Conservation (phyloP, 345 rosid species). For the Rubroshorea leprosula region DNA sequence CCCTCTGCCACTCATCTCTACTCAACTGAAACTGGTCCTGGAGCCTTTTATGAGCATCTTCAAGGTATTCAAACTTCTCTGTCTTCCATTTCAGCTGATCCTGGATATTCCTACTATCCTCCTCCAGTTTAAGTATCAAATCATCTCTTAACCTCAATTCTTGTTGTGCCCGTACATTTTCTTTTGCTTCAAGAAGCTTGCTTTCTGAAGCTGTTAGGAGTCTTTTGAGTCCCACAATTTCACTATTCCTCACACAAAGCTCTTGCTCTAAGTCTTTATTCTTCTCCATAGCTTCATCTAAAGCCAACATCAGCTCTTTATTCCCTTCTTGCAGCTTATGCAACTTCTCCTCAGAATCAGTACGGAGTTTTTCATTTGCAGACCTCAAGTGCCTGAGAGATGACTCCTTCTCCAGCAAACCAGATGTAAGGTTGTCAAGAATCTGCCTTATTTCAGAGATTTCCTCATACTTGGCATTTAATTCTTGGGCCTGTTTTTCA, state of each 20-base stretch:
- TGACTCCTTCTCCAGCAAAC: constrained; percentile 11
- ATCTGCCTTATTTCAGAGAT: constrained; percentile 5
- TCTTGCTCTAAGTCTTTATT: constrained; percentile 6
- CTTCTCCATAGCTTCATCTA: constrained; percentile 6
- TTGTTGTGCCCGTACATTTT: background rate
- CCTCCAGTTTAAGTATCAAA: constrained; percentile 10
- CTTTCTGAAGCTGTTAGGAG: constrained; percentile 1
- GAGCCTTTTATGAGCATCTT: constrained; percentile 8
- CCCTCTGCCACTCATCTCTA: constrained; percentile 1
- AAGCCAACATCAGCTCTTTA: background rate
- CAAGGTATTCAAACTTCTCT: constrained; percentile 10
- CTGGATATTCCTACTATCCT: constrained; percentile 5
- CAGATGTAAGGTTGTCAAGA: background rate
- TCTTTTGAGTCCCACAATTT: background rate
- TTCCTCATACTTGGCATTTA: constrained; percentile 10
- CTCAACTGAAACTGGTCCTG: constrained; percentile 1
- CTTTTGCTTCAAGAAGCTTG: constrained; percentile 6
- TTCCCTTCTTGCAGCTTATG: background rate
- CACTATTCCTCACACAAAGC: background rate
- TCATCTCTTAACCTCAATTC: constrained; percentile 9
- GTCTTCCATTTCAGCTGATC: constrained; percentile 12
- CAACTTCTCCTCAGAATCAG: background rate
- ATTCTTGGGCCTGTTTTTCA: constrained; percentile 1
- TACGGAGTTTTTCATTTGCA: constrained; percentile 3
- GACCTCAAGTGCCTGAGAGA: constrained; percentile 6